Evolutionary conservation across 371 early-diverging fungal species (phyloP).

Genomic region (Umbelopsis sp.): DNA sequence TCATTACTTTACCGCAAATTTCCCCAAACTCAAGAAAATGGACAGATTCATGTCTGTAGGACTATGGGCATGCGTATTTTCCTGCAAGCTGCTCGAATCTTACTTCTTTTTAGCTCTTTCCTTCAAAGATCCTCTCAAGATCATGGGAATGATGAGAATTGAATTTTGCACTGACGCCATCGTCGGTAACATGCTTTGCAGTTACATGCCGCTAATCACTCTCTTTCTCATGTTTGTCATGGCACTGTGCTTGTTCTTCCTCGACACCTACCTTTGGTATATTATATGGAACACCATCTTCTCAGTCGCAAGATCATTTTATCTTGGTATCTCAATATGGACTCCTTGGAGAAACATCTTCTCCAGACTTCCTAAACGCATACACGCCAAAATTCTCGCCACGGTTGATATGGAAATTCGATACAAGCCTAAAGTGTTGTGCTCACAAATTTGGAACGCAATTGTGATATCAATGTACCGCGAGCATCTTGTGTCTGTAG

Average conservation of each 20-base stretch:
- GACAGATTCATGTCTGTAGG: constrained; percentile 79
- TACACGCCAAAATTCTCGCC: constrained; percentile 80
- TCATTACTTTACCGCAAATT: constrained; percentile 80
- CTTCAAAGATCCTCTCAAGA: constrained; percentile 83
- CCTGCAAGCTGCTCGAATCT: constrained; percentile 80
- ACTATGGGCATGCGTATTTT: constrained; percentile 79
- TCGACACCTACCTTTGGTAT: constrained; percentile 93
- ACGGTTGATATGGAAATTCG: constrained; percentile 73
- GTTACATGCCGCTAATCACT: constrained; percentile 73
- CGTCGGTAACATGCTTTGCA: constrained; percentile 58
- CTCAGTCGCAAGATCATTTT: constrained; percentile 80
- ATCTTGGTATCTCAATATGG: constrained; percentile 85
- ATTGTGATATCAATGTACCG: constrained; percentile 88
- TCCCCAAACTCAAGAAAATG: constrained; percentile 70
- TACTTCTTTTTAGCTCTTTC: constrained; percentile 86
- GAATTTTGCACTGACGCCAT: constrained; percentile 60
- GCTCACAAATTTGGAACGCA: constrained; percentile 90
- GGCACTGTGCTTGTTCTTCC: constrained; percentile 80
- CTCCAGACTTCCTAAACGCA: constrained; percentile 83
- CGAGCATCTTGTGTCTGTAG: constrained; percentile 81
- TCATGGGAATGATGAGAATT: constrained; percentile 61
- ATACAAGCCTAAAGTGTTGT: constrained; percentile 76
- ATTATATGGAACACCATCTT: constrained; percentile 85
- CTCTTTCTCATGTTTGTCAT: constrained; percentile 80
- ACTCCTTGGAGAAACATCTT: constrained; percentile 90